Percentiles rank a stretch among this genome's conserved stretches.
phyloP scores from a whole-genome alignment of 2,329 filamentous ascomycete genomes.

The Ciborinia camelliae region DNA sequence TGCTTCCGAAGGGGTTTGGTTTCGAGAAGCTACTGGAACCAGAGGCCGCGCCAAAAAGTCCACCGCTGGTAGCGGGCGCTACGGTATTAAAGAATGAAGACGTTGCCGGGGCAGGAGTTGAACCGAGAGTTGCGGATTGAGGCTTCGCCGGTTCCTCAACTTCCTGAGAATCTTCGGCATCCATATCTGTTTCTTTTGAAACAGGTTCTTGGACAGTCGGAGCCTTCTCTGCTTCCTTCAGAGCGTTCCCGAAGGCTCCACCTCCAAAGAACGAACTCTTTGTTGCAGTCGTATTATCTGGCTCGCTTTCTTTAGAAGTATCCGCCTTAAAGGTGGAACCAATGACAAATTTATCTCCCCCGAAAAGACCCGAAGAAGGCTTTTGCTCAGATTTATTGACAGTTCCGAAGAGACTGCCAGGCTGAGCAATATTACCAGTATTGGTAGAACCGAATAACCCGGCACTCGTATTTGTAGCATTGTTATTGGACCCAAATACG shows the following conservation, averaged over 20 bases:
- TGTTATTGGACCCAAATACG: conserved; percentile 11
- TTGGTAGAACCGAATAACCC: conserved; percentile 34
- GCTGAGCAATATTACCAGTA: conserved; percentile 17
- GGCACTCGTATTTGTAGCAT: conserved; percentile 34
- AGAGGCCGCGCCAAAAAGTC: conserved; percentile 27
- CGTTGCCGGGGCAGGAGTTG: conserved; percentile 31
- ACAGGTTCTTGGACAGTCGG: conserved; percentile 26
- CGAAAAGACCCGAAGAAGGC: conserved; percentile 22
- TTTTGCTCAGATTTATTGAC: conserved; percentile 41
- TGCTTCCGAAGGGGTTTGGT: conserved; percentile 23
- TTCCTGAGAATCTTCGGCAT: conserved; percentile 29
- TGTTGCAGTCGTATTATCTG: conserved; percentile 45
- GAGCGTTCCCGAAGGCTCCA: conserved; percentile 56
- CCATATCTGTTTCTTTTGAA: conserved; percentile 54
- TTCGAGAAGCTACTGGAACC: conserved; percentile 21
- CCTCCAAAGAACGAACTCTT: conserved; percentile 55
- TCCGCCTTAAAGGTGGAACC: conserved; percentile 40
- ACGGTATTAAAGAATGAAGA: conserved; percentile 24
- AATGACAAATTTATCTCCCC: conserved; percentile 32
- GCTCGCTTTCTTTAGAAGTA: conserved; percentile 56
- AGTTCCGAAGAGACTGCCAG: conserved; percentile 34
- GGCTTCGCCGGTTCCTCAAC: conserved; percentile 20
- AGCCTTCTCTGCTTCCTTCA: conserved; percentile 47
- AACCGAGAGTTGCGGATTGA: conserved; percentile 27
- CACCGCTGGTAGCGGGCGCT: conserved; percentile 19